Conservation (phyloP, 257 asterid species). For the Plantago elongata region DNA sequence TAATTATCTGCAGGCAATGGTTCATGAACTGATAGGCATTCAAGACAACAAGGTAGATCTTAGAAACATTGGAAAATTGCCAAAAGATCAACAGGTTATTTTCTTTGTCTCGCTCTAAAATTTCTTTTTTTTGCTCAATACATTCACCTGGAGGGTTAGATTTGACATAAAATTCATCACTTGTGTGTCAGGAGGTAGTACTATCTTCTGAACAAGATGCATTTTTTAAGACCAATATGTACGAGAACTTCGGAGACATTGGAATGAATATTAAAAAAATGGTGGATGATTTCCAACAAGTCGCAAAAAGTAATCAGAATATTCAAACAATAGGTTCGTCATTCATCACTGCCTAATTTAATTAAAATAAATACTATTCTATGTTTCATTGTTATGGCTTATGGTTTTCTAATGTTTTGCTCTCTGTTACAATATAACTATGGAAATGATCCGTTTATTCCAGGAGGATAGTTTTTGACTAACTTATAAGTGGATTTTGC, state of each 20-base stretch:
- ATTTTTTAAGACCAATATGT: conserved; percentile 90
- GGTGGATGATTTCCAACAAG: conserved; percentile 98
- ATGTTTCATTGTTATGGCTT: conserved; percentile 3
- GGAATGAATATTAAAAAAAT: conserved; percentile 91
- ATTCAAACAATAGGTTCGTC: conserved; percentile 92
- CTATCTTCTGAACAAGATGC: conserved; percentile 95
- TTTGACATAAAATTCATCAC: conserved; percentile 18
- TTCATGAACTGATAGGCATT: conserved; percentile 90
- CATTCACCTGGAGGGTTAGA: conserved; percentile 15
- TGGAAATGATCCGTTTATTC: background rate
- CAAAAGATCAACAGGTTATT: conserved; percentile 85
- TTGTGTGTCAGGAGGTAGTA: conserved; percentile 73
- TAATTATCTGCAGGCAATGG: conserved; percentile 69
- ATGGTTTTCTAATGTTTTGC: conserved; percentile 18
- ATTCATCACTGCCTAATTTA: conserved; percentile 18
- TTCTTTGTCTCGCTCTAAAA: conserved; percentile 16
- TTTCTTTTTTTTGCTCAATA: conserved; percentile 18
- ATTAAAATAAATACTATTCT: conserved; percentile 2
- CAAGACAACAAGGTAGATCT: conserved; percentile 91
- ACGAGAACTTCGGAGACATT: conserved; percentile 91
- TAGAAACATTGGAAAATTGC: conserved; percentile 52
- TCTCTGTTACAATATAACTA: conserved; percentile 1
- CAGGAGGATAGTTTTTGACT: background rate
- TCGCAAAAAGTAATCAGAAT: conserved; percentile 89
- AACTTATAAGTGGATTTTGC: conserved; percentile 34